Percentiles rank a stretch among this genome's conserved stretches.
These are phyloP conservation scores for Umbilicus rupestris DNA, from an alignment of 164 flowering plant species.

Conservation along the genomic window DNA sequence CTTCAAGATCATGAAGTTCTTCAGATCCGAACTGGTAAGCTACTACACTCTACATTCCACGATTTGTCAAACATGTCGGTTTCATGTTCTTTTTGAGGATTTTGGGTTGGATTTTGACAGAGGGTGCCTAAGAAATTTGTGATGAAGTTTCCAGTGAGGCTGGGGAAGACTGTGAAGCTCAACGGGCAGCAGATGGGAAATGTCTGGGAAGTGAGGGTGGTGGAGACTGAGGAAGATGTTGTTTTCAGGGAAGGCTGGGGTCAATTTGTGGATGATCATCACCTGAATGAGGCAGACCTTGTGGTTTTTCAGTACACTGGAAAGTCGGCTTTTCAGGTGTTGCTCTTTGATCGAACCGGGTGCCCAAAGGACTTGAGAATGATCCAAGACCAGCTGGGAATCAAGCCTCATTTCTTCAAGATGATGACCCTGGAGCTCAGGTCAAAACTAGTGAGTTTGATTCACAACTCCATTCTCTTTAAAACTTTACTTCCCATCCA, in stretches of 20 bases:
- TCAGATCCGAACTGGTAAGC: neutral
- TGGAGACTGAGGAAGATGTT: neutral
- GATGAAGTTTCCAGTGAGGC: neutral
- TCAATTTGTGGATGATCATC: neutral
- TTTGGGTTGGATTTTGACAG: neutral
- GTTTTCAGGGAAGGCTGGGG: neutral
- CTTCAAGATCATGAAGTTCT: neutral
- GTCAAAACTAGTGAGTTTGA: neutral
- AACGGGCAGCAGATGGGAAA: neutral
- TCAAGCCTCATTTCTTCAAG: conserved; percentile 6
- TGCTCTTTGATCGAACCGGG: neutral
- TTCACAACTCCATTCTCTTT: neutral
- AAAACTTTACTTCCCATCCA: too few relatives aligned
- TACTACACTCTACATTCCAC: neutral
- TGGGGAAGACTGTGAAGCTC: neutral
- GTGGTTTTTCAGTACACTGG: neutral
- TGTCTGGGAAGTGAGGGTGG: neutral
- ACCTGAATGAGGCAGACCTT: neutral
- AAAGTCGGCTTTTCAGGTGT: neutral
- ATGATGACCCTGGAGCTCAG: neutral
- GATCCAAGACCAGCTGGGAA: neutral
- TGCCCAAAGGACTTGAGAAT: neutral
- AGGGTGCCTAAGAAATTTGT: neutral
- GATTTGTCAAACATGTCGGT: neutral
- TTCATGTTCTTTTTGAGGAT: neutral